phyloP scores from a whole-genome alignment of 805 yeast species.

The Saturnispora sanitii region DNA sequence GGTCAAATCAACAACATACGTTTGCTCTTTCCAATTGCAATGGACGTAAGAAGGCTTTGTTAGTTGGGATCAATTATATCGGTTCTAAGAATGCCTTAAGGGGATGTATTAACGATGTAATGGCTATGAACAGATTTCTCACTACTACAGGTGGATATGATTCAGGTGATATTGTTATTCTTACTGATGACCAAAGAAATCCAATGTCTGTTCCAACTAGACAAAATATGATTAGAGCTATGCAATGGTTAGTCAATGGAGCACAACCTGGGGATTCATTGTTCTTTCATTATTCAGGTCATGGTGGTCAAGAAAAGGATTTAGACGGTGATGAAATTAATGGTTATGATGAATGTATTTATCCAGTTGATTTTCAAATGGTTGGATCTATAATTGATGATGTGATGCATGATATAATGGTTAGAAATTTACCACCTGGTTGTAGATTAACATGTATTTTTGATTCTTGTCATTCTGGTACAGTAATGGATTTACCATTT shows the following conservation, averaged over 20 bases:
- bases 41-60: conserved; percentile 64
- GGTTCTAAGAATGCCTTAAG: conserved; percentile 51
- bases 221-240: conserved; percentile 63
- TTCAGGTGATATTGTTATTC: conserved; percentile 46
- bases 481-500: conserved; percentile 72
- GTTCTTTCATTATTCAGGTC: conserved; percentile 80
- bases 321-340: conserved; percentile 30
- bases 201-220: conserved; percentile 47
- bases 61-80: conserved; percentile 71
- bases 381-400: conserved; percentile 69
- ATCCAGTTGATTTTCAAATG: conserved; percentile 40
- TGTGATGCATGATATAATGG: conserved; percentile 61
- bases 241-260: conserved; percentile 69
- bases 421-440: conserved; percentile 59
- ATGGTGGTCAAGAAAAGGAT: conserved; percentile 70
- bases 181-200: conserved; percentile 47
- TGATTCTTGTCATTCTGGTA: conserved; percentile 83
- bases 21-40: conserved; percentile 57
- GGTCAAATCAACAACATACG: conserved; percentile 24
- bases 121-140: conserved; percentile 35
- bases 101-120: conserved; percentile 77
- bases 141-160: conserved; percentile 36
- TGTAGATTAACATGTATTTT: conserved; percentile 70
- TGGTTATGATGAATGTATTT: conserved; percentile 30
- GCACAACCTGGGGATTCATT: conserved; percentile 72